Evolutionary conservation across 345 rosid species (phyloP).

Genomic region (Bruguiera parviflora): DNA sequence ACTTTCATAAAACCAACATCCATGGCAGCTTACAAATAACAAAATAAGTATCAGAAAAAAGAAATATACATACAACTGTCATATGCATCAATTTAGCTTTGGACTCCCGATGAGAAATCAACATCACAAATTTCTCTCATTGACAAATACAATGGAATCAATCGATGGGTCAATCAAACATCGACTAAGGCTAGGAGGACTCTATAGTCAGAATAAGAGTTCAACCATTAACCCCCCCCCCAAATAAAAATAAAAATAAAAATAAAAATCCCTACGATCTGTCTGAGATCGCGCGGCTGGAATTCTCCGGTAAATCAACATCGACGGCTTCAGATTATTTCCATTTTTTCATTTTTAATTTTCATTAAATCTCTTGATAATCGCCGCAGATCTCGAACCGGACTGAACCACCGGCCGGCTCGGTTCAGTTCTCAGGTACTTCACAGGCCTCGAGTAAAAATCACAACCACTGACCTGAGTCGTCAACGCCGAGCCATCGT

Average conservation of each 20-base stretch:
- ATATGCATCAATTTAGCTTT: too few species aligned
- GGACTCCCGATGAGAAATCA: too few species aligned
- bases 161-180: not conserved
- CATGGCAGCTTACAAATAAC: too few species aligned
- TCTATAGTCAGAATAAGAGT: slow-evolving; percentile 13
- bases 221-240: not conserved
- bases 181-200: not conserved
- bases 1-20: too few species aligned
- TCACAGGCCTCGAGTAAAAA: slow-evolving; percentile 12
- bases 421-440: slow-evolving; percentile 17
- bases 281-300: slow-evolving; percentile 31
- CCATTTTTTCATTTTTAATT: not conserved
- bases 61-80: too few species aligned
- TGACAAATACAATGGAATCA: not conserved
- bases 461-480: not conserved
- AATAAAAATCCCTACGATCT: not conserved
- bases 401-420: not conserved
- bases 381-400: slow-evolving; percentile 15
- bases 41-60: too few species aligned
- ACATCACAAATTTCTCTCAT: not conserved
- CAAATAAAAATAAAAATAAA: too few species aligned
- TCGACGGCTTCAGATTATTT: slow-evolving; percentile 9
- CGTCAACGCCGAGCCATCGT: slow-evolving; percentile 1
- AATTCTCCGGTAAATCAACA: not conserved
- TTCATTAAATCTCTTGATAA: slow-evolving; percentile 5